Conservation (phyloP, 2,329 filamentous ascomycete genomes). For the Rasamsonia emersonii region DNA sequence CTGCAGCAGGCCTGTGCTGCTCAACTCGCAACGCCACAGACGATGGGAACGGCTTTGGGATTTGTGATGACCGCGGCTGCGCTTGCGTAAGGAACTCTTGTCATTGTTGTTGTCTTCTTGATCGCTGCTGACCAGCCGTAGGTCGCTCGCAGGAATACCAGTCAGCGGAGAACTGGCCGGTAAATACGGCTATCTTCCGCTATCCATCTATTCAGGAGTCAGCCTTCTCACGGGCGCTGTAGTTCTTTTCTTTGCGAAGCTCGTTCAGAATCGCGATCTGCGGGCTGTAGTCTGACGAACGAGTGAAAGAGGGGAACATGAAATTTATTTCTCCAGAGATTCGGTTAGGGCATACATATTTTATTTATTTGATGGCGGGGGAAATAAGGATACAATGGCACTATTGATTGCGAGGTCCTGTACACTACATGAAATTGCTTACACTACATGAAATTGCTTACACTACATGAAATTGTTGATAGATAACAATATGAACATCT, state of each 20-base stretch:
- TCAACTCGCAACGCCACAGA: conserved; percentile 30
- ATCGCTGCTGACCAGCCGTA: conserved; percentile 9
- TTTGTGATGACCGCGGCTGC: conserved; percentile 34
- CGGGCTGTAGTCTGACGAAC: conserved; percentile 13
- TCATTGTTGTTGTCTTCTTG: background rate
- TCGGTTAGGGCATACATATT: too few relatives aligned
- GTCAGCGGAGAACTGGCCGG: conserved; percentile 34
- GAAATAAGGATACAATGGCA: too few relatives aligned
- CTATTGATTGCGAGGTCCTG: too few relatives aligned
- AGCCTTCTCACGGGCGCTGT: conserved; percentile 24
- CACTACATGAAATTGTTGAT: too few relatives aligned
- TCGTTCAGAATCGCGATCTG: conserved; percentile 12
- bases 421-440: too few relatives aligned
- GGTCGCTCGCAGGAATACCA: conserved; percentile 34
- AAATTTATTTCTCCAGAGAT: conserved; percentile 1
- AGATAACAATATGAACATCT: too few relatives aligned
- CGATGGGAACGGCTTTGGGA: conserved; percentile 37
- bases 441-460: too few relatives aligned
- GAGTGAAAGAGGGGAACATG: too few relatives aligned
- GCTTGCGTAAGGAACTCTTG: conserved; percentile 35
- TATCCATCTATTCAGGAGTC: conserved; percentile 31
- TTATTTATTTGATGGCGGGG: too few relatives aligned
- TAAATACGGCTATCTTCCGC: conserved; percentile 32
- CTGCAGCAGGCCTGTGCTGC: conserved; percentile 40
- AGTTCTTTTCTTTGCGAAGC: conserved; percentile 15